phyloP scores from a whole-genome alignment of 1,139 yeast species.

The Kodamaea ohmeri region DNA sequence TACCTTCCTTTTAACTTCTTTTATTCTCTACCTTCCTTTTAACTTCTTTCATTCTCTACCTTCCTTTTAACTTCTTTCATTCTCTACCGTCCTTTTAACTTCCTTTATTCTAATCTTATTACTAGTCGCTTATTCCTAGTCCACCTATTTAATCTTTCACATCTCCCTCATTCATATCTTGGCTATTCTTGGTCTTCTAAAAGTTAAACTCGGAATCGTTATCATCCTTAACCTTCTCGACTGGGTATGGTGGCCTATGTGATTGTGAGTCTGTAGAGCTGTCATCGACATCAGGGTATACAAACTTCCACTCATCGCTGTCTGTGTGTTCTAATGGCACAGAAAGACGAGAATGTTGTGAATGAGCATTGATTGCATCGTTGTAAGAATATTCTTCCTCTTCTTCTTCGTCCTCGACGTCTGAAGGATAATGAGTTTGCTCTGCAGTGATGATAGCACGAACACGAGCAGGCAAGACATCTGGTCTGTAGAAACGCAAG shows the following conservation, averaged over 20 bases:
- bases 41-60: neutral
- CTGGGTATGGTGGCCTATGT: conserved; percentile 16
- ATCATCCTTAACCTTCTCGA: conserved; percentile 12
- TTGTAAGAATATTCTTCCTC: conserved; percentile 10
- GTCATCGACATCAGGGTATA: conserved; percentile 15
- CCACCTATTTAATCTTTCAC: too few relatives aligned
- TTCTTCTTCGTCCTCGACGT: conserved; percentile 22
- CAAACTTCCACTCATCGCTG: conserved; percentile 16
- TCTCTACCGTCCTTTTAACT: neutral
- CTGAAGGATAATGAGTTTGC: conserved; percentile 33
- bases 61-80: neutral
- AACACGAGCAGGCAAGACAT: conserved; percentile 43
- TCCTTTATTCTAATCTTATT: too few relatives aligned
- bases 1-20: neutral
- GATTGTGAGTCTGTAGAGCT: conserved; percentile 6
- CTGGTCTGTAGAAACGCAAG: conserved; percentile 78
- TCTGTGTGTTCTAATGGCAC: neutral
- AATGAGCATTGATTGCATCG: conserved; percentile 6
- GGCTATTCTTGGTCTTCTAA: conserved; percentile 5
- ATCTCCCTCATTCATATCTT: neutral
- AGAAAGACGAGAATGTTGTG: neutral
- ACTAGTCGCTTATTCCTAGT: too few relatives aligned
- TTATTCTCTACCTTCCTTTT: neutral
- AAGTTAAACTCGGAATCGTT: conserved; percentile 17
- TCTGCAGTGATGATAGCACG: conserved; percentile 44